Evolutionary conservation across 1,284 basidiomycete genomes (phyloP), one percentile per base, ranked within the genome.

Genomic region (Afroboletus lepidellus): DNA sequence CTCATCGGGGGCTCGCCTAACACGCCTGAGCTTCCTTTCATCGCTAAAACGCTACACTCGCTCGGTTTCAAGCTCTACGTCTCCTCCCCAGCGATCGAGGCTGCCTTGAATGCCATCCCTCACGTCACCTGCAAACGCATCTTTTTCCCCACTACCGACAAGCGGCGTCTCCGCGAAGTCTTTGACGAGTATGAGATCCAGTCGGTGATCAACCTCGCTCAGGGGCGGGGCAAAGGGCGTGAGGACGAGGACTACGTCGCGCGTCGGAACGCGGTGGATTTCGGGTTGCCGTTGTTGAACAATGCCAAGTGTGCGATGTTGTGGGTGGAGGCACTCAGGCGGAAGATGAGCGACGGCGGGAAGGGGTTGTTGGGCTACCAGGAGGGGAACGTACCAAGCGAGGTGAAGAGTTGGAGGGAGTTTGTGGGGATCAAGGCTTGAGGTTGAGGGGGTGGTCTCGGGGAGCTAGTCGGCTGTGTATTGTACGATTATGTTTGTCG

Each of bases 211-310:
- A 98, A 99, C 76, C 80, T 99, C 44, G 90, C 96, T 18, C 85
- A 87, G 65, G 77, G 83, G 57, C 84, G 95, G 15, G 96, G 89
- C 27, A 77, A 77, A 46, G 84, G 87, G 61, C 84, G 87, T 24
- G 77, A 86, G 20, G 96, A 99, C 71, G 93, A 98, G 73, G 94
- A 99, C 69, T 99, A 99, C 65, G 95, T 98, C 39, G 94, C 97
- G 49, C 83, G 53, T 53, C 89, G 92, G 60, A 94, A 93, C 63
- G 92, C 92, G 43, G 93, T 95, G 47, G 92, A 95, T 76, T 96
- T 96, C 63, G 93, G 92, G 58, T 76, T 90, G 54, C 90, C 94
- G 11, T 72, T 98, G 55, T 78, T 99, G 60, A 98, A 97, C 76
- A 94, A 98, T 70, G 84, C 94, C 51, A 85, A 86, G 56, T 90